A percentile compares a stretch with the other conserved stretches of the same genome.
These are phyloP conservation scores for Lodderomyces margitis DNA, from an alignment of 1,139 yeast genomes.

Conservation along the genomic window DNA sequence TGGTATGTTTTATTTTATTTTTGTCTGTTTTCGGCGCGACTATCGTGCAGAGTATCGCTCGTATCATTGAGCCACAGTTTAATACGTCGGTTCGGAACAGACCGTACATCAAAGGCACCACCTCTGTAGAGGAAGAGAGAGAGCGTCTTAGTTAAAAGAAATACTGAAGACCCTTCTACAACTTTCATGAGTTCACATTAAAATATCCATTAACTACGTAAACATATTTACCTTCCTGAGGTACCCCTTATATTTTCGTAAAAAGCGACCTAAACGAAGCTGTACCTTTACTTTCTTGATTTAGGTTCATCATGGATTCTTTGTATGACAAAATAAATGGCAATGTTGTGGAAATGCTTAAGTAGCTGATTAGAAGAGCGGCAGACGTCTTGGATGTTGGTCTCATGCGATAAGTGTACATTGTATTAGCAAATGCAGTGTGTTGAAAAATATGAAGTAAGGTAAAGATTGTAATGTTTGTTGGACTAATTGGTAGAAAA, in stretches of 20 bases:
- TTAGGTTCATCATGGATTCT: conserved; percentile 21
- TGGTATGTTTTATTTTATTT: too few relatives aligned
- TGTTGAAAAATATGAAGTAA: not conserved
- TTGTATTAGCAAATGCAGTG: not conserved
- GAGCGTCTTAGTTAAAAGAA: too few relatives aligned
- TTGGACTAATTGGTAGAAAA: not conserved
- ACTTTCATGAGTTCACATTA: too few relatives aligned
- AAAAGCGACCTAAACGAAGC: conserved; percentile 39
- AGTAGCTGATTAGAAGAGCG: conserved; percentile 37
- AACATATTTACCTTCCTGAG: not conserved
- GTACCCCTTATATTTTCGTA: conserved; percentile 29
- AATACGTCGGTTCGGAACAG: not conserved
- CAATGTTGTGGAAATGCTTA: conserved; percentile 39
- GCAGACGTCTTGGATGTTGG: conserved; percentile 21
- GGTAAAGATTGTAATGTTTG: not conserved
- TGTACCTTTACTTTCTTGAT: conserved; percentile 29
- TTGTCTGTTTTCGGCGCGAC: not conserved
- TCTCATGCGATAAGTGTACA: conserved; percentile 4
- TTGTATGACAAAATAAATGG: conserved; percentile 46
- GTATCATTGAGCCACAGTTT: not conserved
- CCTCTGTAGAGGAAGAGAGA: too few relatives aligned
- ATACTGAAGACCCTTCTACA: too few relatives aligned
- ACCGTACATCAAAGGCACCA: too few relatives aligned
- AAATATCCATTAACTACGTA: not conserved
- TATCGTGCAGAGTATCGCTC: not conserved